Conservation (phyloP, 2,329 filamentous ascomycete genomes). For the Hypoxylon sp. region DNA sequence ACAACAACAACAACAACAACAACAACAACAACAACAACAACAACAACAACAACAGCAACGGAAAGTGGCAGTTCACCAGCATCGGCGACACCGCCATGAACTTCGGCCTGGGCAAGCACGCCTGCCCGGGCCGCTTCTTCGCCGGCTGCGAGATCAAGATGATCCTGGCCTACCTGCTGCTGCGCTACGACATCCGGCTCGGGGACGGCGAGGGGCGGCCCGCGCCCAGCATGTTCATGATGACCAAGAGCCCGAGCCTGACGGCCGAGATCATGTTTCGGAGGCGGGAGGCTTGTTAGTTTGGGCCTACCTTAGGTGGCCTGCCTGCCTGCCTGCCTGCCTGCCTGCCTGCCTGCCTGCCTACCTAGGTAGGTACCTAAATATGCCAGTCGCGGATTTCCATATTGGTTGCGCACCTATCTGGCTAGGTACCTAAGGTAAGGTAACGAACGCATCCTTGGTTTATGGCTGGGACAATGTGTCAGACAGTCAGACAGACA, state of each 20-base stretch:
- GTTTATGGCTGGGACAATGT: too few species aligned
- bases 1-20: too few species aligned
- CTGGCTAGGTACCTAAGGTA: too few species aligned
- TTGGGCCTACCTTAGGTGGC: too few species aligned
- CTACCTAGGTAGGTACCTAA: too few species aligned
- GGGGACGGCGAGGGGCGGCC: conserved; percentile 43
- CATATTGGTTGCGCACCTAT: too few species aligned
- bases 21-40: conserved; percentile 37
- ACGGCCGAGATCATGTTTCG: conserved; percentile 46
- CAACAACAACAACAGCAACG: conserved; percentile 15
- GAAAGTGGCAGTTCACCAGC: conserved; percentile 47
- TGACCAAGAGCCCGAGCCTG: conserved; percentile 46
- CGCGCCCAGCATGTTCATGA: conserved; percentile 46
- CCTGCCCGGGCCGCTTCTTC: conserved; percentile 56
- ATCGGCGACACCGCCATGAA: conserved; percentile 49
- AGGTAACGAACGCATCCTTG: too few species aligned
- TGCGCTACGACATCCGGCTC: conserved; percentile 52
- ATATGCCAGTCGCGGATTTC: too few species aligned
- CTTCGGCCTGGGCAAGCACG: conserved; percentile 52
- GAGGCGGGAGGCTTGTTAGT: conserved; percentile 26
- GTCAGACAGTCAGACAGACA: not conserved
- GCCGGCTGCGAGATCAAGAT: conserved; percentile 57
- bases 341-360: too few species aligned
- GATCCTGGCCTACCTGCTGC: conserved; percentile 52
- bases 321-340: too few species aligned